Base-by-base conservation (phyloP, 148 eudicot species). In the Hydrangea macrophylla region DNA sequence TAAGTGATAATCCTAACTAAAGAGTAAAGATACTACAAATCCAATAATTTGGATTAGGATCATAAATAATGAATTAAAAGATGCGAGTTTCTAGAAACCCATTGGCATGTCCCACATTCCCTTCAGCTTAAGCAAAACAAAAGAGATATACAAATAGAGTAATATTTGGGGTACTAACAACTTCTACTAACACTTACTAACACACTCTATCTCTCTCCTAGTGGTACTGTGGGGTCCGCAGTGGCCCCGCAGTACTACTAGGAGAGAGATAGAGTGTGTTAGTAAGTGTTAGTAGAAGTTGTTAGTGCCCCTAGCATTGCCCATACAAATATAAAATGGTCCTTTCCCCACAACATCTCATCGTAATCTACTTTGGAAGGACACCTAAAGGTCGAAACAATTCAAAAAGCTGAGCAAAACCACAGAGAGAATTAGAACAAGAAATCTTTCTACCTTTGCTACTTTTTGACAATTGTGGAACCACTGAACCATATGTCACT, bases 91-190 rank as follows among this genome's bases (percentile, higher is more conserved):
- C 60, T 70, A 61, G 73, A 70, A 70, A 33, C 33, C 17, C n/a
- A 31, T 50, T 68, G 62, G 72, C 50, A 69, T 62, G 45, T 62
- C 74, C 35, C 66, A 63, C 58, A 69, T 42, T 57, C 65, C 35
- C 48, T 51, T 69, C n/a, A 42, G 39, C 51, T 42, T 30, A 55
- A 55, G 69, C 45, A 55, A 56, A 64, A 44, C 62, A 72, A 55
- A 74, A 74, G 68, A 6, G 35, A 68, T 22, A 23, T 60, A 0
- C 27, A 1, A 24, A 51, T n/a, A n/a, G n/a, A n/a, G n/a, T n/a
- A n/a, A n/a, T n/a, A n/a, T n/a, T n/a, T n/a, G n/a, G n/a, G n/a
- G n/a, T n/a, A n/a, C n/a, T n/a, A n/a, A n/a, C n/a, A n/a, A n/a
- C n/a, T n/a, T n/a, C n/a, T n/a, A n/a, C n/a, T n/a, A n/a, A n/a